These are phyloP conservation scores for Phialophora verrucosa DNA, from an alignment of 2,329 filamentous ascomycete genomes.

Conservation along the genomic window DNA sequence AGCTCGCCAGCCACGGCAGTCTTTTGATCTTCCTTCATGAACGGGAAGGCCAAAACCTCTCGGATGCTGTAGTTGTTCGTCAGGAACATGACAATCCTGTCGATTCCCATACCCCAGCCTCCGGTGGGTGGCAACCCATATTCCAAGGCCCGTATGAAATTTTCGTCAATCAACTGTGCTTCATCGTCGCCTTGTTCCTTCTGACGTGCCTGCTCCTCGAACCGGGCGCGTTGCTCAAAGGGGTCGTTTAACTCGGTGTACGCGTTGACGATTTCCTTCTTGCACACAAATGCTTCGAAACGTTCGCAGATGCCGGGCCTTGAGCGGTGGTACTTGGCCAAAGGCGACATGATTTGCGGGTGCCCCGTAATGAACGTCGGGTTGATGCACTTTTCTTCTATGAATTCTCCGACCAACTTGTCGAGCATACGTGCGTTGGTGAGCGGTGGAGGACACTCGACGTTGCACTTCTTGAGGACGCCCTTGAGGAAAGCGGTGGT, in stretches of 20 bases:
- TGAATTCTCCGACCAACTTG: constrained; percentile 90
- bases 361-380: constrained; percentile 92
- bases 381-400: constrained; percentile 91
- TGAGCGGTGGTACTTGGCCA: constrained; percentile 91
- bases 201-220: constrained; percentile 93
- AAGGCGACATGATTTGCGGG: constrained; percentile 85
- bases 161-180: constrained; percentile 94
- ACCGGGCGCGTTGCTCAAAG: constrained; percentile 88
- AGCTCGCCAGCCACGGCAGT: constrained; percentile 60
- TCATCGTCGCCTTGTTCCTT: constrained; percentile 98
- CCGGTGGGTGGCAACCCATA: constrained; percentile 91
- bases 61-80: constrained; percentile 96
- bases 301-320: constrained; percentile 88
- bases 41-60: constrained; percentile 94
- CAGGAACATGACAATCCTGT: constrained; percentile 93
- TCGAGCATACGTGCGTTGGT: constrained; percentile 97
- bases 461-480: constrained; percentile 84
- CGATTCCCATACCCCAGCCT: constrained; percentile 95
- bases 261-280: constrained; percentile 95
- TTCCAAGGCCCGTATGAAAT: constrained; percentile 88
- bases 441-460: constrained; percentile 86
- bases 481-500: constrained; percentile 85
- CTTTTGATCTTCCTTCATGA: constrained; percentile 85
- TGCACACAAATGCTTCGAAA: constrained; percentile 96
- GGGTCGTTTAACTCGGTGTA: constrained; percentile 98